phyloP scores from a whole-genome alignment of 139 green algal genomes.

The Diplosphaera chodatii region DNA sequence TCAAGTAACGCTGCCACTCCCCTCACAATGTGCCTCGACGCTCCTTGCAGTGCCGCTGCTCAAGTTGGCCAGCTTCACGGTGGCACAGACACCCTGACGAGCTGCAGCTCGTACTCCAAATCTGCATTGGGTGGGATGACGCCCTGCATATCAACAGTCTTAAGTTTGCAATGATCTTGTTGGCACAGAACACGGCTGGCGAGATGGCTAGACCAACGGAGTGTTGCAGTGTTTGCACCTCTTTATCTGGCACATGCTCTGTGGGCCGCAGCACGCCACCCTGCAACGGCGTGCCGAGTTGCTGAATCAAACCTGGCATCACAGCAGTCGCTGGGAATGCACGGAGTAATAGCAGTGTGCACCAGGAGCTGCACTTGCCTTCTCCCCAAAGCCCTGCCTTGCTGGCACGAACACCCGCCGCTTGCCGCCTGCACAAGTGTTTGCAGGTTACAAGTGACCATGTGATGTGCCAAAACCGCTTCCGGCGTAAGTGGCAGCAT shows the following conservation, averaged over 20 bases:
- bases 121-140: slow-evolving; percentile 51
- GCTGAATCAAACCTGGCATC: neutral
- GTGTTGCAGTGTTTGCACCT: slow-evolving; percentile 1
- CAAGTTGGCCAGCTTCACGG: slow-evolving; percentile 34
- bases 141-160: slow-evolving; percentile 15
- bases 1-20: too few species aligned
- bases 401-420: slow-evolving; percentile 62
- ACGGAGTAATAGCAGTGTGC: neutral
- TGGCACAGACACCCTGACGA: slow-evolving; percentile 72
- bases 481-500: neutral
- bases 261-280: slow-evolving; percentile 61
- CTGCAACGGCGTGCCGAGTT: neutral
- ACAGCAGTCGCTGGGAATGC: neutral
- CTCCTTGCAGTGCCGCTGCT: neutral
- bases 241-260: slow-evolving; percentile 69
- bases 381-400: slow-evolving; percentile 64
- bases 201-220: too few species aligned
- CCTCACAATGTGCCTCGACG: too few species aligned
- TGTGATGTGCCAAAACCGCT: neutral
- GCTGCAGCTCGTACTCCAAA: slow-evolving; percentile 67
- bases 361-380: neutral
- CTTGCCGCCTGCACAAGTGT: slow-evolving; percentile 42
- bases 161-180: too few species aligned
- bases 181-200: too few species aligned
- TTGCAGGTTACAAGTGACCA: neutral